Evolutionary conservation across 2,329 filamentous ascomycete species (phyloP), one percentile per base, ranked within the genome.

Genomic region (Stagonosporopsis cucurbitacearum): DNA sequence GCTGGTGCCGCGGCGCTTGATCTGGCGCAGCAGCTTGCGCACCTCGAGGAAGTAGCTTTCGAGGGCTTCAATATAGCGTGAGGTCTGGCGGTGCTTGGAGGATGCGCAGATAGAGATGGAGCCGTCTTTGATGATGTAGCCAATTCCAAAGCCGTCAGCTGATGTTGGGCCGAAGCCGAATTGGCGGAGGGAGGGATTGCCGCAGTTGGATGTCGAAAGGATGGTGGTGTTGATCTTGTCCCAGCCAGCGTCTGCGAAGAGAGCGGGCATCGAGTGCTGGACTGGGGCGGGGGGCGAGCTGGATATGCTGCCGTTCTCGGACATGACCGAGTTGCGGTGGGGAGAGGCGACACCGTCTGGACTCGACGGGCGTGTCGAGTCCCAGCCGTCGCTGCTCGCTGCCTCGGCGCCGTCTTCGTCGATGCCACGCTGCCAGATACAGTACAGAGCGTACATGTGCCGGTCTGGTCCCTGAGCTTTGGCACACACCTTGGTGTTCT

Each of bases 51-150:
- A 84, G 74, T 98, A 99, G 59, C 86, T 88, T 75, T 98, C 95
- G 2, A 98, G 80, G 0, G 92, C 91, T 68, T 96, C 92, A 58
- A 98, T 87, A 71, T 95, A 96, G 6, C 95, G 88, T 65, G 87
- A 87, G 0, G 95, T 99, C 78, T 99, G 95, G 36, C 95, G 82
- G 75, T 99, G 95, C 78, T 97, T 97, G 69, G 90, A 95, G 13
- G 89, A 90, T 0, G 93, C 92, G 75, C 95, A 98, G 59, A 99
- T 94, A 42, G 88, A 92, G 58, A 98, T 90, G 44, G 86, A 85
- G 48, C 95, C 91, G 64, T 96, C 92, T 77, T 99, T 99, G 84
- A 99, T 97, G 69, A 99, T 98, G 79, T 99, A 99, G 2, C 95
- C 95, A 52, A 99, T 97, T 26, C 95, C 95, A 71, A 98, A 98